A percentile compares a stretch with the other conserved stretches of the same genome.
Evolutionary conservation across 1,139 yeast species (phyloP).

Genomic region (Sugiyamaella paludigena): DNA sequence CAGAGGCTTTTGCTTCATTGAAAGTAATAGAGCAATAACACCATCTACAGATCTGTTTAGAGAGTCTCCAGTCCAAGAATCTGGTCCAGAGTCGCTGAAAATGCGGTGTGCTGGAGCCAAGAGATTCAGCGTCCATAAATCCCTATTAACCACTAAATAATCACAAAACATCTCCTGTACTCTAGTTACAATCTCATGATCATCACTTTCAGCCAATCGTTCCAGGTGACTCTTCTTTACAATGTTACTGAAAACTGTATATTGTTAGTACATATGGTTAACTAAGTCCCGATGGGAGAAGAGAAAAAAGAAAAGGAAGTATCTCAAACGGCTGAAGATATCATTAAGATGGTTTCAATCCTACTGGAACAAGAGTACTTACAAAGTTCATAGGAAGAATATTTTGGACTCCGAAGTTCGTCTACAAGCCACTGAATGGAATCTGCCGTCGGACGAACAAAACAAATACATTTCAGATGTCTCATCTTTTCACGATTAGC

Average conservation of each 20-base stretch:
- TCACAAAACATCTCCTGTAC: conserved; percentile 86
- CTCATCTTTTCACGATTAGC: conserved; percentile 69
- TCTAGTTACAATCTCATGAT: conserved; percentile 69
- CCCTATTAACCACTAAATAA: conserved; percentile 67
- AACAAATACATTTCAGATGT: conserved; percentile 78
- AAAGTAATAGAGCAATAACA: conserved; percentile 62
- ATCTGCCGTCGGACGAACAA: conserved; percentile 68
- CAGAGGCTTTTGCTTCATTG: conserved; percentile 73
- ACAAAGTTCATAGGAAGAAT: conserved; percentile 67
- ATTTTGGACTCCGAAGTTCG: conserved; percentile 77
- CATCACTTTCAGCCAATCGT: conserved; percentile 85
- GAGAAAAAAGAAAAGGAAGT: no score
- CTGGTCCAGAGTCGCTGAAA: conserved; percentile 32
- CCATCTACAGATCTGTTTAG: conserved; percentile 53
- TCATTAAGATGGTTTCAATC: neutral
- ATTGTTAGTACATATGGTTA: conserved; percentile 10
- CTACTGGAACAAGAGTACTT: conserved; percentile 20
- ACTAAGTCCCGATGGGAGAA: no score
- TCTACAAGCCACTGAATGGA: conserved; percentile 57
- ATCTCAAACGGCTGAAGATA: no score
- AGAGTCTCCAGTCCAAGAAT: conserved; percentile 48
- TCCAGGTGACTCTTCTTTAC: conserved; percentile 76
- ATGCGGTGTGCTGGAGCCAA: conserved; percentile 26
- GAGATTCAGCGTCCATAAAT: conserved; percentile 54
- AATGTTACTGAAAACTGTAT: conserved; percentile 61